Evolutionary conservation across 176 grass and related monocot genomes (phyloP), one percentile per base, ranked within the genome.

Genomic region (Eremochloa ophiuroides): DNA sequence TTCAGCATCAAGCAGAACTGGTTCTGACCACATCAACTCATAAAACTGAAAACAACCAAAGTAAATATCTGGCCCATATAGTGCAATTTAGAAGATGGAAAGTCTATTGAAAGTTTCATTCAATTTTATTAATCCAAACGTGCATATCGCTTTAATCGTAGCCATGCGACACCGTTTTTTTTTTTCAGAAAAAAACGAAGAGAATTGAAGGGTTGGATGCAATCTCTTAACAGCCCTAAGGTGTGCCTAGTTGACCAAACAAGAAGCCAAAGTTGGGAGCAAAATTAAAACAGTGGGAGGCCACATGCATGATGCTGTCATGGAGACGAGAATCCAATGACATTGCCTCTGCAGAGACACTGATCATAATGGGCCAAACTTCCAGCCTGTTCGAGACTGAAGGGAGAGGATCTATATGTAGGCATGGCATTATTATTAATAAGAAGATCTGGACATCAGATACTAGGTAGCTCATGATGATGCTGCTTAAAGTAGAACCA

Each of bases 321-420:
- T 10, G 34, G 46, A 28, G 22, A 65, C 48, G 77, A 81, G 89
- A 82, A 91, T 91, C 85, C 89, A 85, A 88, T 88, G 89, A 42
- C 85, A 53, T 46, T 82, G 82, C 15, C 82, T 42, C 41, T 62
- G 39, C 85, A 85, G 72, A 72, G 62, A 83, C 51, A 87, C 78
- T 81, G 80, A 78, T 84, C 67, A 69, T 82, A 86, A 77, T 28
- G 85, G 30, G 75, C 80, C 86, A 91, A 84, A 86, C 42, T 64
- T 81, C 78, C 92, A 88, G 84, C 78, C 83, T 81, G 86, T 88
- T 78, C 74, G 67, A 69, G 35, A 27, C 51, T 76, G 42, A 31
- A 89, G 55, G 71, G 42, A 35, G 31, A 66, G 62, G 63, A 76
- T 85, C 55, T 79, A 77, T 22, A 74, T 80, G 38, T 42, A 72